Base-by-base conservation (phyloP, 1,284 basidiomycete species). In the Trichosporon coremiiforme region DNA sequence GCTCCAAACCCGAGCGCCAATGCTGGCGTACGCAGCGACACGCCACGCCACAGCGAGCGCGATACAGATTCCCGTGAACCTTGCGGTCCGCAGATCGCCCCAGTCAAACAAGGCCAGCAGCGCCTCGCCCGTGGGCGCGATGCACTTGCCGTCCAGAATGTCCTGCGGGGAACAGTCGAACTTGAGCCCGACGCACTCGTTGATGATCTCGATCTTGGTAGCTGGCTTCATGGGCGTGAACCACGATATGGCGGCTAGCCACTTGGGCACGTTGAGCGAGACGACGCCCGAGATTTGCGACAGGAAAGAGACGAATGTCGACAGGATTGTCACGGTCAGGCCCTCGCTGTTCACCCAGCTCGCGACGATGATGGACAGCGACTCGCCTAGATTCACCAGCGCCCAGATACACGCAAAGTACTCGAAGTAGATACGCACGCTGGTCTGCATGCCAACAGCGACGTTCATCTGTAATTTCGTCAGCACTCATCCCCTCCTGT, bases 341-440 rank as follows among this genome's bases (percentile, higher is more conserved):
- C 80, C 80, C 47, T 80, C 77, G 12, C 72, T 75, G 17, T 66
- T 67, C 5, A 80, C 74, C 76, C 78, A 82, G 20, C 75, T 69
- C 13, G 77, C 77, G n/a, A 75, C 72, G 15, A 78, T 71, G 67
- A 82, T 76, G 29, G 78, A 76, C 10, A 80, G 75, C 69, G 82
- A 79, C 66, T 85, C 85, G 35, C 85, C 85, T 65, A 82, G 75
- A 29, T 78, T 82, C 9, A 82, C 73, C 36, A 84, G 73, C 0
- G 80, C 77, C 76, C 80, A 86, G 60, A 83, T 82, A 1, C 80
- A 75, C n/a, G 83, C 74, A 15, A 79, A 77, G 69, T 82, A 85
- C 70, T 85, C 79, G 73, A 85, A 82, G 71, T 80, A 86, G 65
- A 84, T 85, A 17, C 83, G 75, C 0, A 78, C 77, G 9, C 78